Evolutionary conservation across 345 rosid genomes (phyloP).

Genomic region (Lepidium africanum): DNA sequence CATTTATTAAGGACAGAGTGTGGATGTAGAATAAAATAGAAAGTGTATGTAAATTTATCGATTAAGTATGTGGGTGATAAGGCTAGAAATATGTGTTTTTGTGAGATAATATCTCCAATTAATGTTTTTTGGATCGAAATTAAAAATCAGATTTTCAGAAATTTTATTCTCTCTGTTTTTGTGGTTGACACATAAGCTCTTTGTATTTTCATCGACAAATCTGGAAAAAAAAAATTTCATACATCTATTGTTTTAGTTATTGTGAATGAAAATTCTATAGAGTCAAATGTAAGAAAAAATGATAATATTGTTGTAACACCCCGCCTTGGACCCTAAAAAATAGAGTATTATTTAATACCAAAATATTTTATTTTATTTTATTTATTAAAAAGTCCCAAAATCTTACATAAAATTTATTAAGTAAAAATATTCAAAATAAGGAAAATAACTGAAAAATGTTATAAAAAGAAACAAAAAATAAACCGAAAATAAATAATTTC

Average conservation of each 20-base stretch:
- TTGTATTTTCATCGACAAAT: conserved; percentile 56
- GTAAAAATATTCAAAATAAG: no score
- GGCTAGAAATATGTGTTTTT: conserved; percentile 54
- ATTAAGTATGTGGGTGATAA: conserved; percentile 43
- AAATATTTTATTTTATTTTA: no score
- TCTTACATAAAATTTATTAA: no score
- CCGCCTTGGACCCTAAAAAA: no score
- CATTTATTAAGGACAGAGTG: not conserved
- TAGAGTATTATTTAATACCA: no score
- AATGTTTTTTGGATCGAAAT: conserved; percentile 55
- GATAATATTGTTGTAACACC: no score
- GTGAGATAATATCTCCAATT: conserved; percentile 60
- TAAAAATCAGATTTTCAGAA: conserved; percentile 32
- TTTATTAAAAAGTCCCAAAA: no score
- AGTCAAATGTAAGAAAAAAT: no score
- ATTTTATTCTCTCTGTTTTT: conserved; percentile 27
- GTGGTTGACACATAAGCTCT: conserved; percentile 27
- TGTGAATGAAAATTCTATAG: not conserved
- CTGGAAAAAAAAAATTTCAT: conserved; percentile 21
- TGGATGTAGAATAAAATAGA: no score
- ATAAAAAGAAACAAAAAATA: no score
- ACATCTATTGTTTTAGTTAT: not conserved
- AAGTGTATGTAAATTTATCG: conserved; percentile 6
- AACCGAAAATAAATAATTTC: no score
- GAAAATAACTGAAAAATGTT: no score